Evolutionary conservation across 1,284 basidiomycete species (phyloP).

Genomic region (Boletus semigastroideus): DNA sequence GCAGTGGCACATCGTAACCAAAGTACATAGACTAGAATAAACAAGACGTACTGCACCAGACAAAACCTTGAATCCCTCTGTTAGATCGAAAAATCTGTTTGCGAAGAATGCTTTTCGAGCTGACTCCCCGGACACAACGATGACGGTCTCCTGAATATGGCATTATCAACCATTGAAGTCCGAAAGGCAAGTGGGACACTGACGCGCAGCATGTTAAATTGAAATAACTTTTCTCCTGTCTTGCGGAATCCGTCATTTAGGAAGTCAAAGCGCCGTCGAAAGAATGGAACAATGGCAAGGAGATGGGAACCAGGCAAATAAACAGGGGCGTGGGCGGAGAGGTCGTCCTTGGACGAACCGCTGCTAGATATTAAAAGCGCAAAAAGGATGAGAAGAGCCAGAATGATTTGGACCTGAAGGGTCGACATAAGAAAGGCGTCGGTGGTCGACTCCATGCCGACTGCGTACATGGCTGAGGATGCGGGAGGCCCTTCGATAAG

Average conservation of each 20-base stretch:
- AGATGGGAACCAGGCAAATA: constrained; percentile 56
- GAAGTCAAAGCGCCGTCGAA: constrained; percentile 66
- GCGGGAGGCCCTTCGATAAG: constrained; percentile 24
- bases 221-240: constrained; percentile 61
- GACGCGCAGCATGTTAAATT: constrained; percentile 61
- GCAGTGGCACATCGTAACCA: constrained; percentile 7
- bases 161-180: constrained; percentile 16
- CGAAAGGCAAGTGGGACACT: constrained; percentile 11
- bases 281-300: constrained; percentile 62
- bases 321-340: constrained; percentile 44
- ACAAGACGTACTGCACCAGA: constrained; percentile 62
- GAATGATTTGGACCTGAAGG: constrained; percentile 50
- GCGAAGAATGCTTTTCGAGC: constrained; percentile 68
- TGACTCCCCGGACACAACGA: constrained; percentile 69
- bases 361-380: constrained; percentile 47
- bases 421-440: constrained; percentile 57
- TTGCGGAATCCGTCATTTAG: constrained; percentile 65
- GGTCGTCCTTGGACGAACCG: constrained; percentile 41
- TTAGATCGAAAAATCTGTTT: constrained; percentile 66
- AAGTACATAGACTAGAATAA: constrained; percentile 5
- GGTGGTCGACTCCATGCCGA: constrained; percentile 60
- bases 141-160: constrained; percentile 54
- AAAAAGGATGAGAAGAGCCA: constrained; percentile 55
- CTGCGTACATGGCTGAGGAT: constrained; percentile 42
- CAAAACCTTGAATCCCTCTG: constrained; percentile 72